These are phyloP conservation scores for Themeda triandra DNA, from an alignment of 176 grass and related monocot species.

Conservation along the genomic window DNA sequence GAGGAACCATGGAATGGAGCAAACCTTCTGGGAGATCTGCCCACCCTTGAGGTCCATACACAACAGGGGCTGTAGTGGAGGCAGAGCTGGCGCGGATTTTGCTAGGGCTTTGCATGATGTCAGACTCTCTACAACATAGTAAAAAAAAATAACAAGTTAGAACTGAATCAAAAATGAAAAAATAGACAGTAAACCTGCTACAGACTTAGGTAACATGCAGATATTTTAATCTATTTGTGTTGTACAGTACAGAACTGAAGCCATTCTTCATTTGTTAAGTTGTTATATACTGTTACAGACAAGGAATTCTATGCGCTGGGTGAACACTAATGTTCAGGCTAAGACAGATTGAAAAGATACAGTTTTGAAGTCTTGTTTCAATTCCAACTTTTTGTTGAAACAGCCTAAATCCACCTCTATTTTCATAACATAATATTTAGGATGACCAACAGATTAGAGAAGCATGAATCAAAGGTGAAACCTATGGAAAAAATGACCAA, in stretches of 20 bases:
- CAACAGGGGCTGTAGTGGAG: neutral
- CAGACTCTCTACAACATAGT: neutral
- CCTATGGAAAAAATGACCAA: too few species aligned
- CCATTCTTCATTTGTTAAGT: too few species aligned
- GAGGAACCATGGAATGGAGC: conserved; percentile 23
- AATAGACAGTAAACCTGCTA: neutral
- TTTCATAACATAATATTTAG: neutral
- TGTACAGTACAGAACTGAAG: neutral
- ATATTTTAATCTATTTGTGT: too few species aligned
- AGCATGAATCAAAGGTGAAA: too few species aligned
- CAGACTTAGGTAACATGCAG: neutral
- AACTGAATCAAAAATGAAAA: neutral
- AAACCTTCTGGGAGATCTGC: conserved; percentile 21
- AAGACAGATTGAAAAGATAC: too few species aligned
- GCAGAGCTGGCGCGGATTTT: neutral
- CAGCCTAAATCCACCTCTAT: neutral
- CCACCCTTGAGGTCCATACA: neutral
- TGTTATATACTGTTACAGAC: too few species aligned
- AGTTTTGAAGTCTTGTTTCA: neutral
- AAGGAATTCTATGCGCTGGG: neutral
- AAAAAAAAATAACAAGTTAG: neutral
- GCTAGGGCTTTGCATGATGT: conserved; percentile 11
- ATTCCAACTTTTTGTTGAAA: neutral
- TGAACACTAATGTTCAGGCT: neutral
- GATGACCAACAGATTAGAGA: neutral